Evolutionary conservation across 345 rosid genomes (phyloP), one percentile per base, ranked within the genome.

Genomic region (Erodium maritimum): DNA sequence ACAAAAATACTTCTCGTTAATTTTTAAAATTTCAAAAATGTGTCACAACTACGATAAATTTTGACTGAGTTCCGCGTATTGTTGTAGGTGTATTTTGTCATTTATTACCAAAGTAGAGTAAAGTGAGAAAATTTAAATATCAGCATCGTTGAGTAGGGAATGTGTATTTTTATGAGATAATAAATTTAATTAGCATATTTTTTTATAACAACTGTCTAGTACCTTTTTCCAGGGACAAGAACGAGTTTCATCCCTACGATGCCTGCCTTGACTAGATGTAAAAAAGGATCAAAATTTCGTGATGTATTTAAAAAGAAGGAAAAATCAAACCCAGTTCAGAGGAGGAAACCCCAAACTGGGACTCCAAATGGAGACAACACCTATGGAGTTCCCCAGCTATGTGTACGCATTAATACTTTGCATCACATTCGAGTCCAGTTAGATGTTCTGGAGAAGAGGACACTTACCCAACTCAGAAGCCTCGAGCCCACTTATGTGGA

Each of bases 261-360:
- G 67, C 96, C 98, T 17, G 85, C 86, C 56, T 68, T 91, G 70
- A 91, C 98, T 14, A 78, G 98, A 76, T 88, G 91, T 67, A 61
- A 84, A 13, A 73, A 73, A 0, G 83, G 91, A 61, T 84, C 96
- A 2, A 88, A 82, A 71, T 79, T 84, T 70, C 67, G 69, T n/a
- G 75, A 82, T 37, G 79, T 87, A 21, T 86, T 90, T 24, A 86
- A 75, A 76, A 88, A 74, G 74, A 84, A 84, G 64, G 90, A 88
- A 55, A 88, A 78, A 73, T 79, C 77, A 67, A 77, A 72, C 1
- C 52, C 33, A 21, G 56, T 67, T 50, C 87, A 72, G 65, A 73
- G 81, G 65, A 79, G 82, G 73, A 88, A 72, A 69, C 51, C 86
- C 50, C 96, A 86, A 70, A 74, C 69, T 1, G 91, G 79, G 23